Base-by-base conservation (phyloP, 1,139 yeast species). In the Sugiyamaella paludigena region DNA sequence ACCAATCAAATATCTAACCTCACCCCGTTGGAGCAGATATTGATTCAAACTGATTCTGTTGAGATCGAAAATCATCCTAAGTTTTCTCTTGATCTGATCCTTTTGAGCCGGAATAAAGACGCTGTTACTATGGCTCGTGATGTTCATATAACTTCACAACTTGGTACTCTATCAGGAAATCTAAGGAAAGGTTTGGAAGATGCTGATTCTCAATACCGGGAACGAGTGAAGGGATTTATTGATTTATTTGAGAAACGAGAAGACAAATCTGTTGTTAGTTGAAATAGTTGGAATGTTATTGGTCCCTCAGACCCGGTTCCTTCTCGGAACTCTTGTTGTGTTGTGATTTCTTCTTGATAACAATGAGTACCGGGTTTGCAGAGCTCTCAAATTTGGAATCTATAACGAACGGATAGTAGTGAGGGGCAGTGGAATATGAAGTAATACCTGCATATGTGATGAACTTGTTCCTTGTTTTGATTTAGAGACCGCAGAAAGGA, bases 121-220 rank as follows among this genome's bases (percentile, higher is more conserved):
- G 43, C 51, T 1, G 35, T 55, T 2, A 43, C 54, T 24, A 41
- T 38, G 40, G 43, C 48, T 7, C 40, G 57, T n/a, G 53, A 55
- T 31, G 47, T 42, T 36, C 54, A 34, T 47, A 48, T 43, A 24
- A 39, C 43, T 8, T 43, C 47, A 2, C 33, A 42, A 10, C 27
- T 39, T 26, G 52, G 53, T 10, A 40, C 51, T 2, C 47, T 41
- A 15, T 42, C 48, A 19, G 19, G 13, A 15, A 19, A 41, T 15
- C 36, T 53, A 9, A 15, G 37, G 13, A 47, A 48, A 5, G 51
- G 54, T 6, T 32, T 45, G 1, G 39, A 16, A 9, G 30, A 40
- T 32, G 56, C 56, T 2, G 53, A 52, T 32, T 24, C 31, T 6
- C 34, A 35, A 34, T 52, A 42, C 19, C 31, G 30, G 28, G 19